These are phyloP conservation scores for Penicillium nucicola DNA, from an alignment of 495 filamentous ascomycete genomes.

Conservation along the genomic window DNA sequence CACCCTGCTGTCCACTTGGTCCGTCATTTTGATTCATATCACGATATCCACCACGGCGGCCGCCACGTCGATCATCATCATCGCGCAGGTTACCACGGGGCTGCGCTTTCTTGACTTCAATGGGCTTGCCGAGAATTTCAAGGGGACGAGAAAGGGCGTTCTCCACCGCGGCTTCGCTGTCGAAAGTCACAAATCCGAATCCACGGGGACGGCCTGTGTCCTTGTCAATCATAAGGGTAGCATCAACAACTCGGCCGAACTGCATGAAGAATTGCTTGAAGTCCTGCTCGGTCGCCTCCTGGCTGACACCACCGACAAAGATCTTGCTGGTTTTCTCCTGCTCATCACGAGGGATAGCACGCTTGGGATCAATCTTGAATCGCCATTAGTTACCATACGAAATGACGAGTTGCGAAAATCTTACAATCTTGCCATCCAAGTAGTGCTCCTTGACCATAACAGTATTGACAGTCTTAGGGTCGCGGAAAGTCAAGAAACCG, in stretches of 20 bases:
- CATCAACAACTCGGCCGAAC: slow-evolving; percentile 93
- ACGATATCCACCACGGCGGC: slow-evolving; percentile 57
- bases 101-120: slow-evolving; percentile 98
- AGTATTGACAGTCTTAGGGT: slow-evolving; percentile 95
- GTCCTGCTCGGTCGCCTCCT: slow-evolving; percentile 92
- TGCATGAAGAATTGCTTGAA: slow-evolving; percentile 96
- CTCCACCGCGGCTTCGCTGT: slow-evolving; percentile 92
- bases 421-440: slow-evolving; percentile 96
- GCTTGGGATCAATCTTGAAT: slow-evolving; percentile 89
- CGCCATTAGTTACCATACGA: slow-evolving; percentile 19
- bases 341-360: slow-evolving; percentile 95
- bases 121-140: slow-evolving; percentile 89
- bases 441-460: slow-evolving; percentile 99
- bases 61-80: slow-evolving; percentile 66
- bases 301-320: slow-evolving; percentile 95
- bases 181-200: slow-evolving; percentile 99
- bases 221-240: slow-evolving; percentile 99
- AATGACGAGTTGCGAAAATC: slow-evolving; percentile 28
- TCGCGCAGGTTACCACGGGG: slow-evolving; percentile 92
- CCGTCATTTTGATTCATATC: slow-evolving; percentile 46
- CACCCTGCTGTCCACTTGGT: slow-evolving; percentile 45
- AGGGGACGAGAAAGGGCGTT: slow-evolving; percentile 78
- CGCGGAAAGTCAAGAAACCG: slow-evolving; percentile 95
- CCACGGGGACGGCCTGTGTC: slow-evolving; percentile 93
- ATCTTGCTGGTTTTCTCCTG: slow-evolving; percentile 98